Evolutionary conservation across 1,284 basidiomycete species (phyloP).

Genomic region (Ceraceosorus guamensis): DNA sequence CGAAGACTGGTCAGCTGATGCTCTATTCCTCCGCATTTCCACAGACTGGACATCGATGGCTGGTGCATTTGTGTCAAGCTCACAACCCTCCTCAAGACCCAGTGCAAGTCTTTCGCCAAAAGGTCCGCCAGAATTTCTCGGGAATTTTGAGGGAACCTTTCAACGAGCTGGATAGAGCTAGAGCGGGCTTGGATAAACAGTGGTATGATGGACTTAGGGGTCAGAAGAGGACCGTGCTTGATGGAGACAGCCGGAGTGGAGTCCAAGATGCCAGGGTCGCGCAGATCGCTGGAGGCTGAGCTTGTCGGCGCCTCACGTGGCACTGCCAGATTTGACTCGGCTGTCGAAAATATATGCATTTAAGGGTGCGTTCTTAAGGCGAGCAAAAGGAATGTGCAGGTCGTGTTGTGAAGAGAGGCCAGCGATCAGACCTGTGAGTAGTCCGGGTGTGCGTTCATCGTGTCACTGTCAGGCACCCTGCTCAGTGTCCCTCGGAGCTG

Average conservation of each 20-base stretch:
- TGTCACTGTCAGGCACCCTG: no score
- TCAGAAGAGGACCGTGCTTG: constrained; percentile 46
- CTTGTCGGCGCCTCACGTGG: no score
- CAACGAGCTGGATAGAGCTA: constrained; percentile 67
- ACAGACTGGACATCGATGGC: constrained; percentile 76
- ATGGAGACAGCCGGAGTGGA: background rate
- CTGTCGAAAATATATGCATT: no score
- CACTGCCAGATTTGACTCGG: no score
- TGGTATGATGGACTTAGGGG: constrained; percentile 58
- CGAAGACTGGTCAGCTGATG: constrained; percentile 26
- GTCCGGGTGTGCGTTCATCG: no score
- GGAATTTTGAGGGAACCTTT: constrained; percentile 79
- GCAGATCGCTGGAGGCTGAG: background rate
- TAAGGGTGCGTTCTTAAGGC: no score
- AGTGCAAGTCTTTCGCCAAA: constrained; percentile 64
- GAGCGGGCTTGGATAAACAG: constrained; percentile 53
- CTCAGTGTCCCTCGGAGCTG: no score
- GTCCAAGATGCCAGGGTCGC: background rate
- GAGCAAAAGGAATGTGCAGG: no score
- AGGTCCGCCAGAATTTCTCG: constrained; percentile 67
- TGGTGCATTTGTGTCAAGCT: constrained; percentile 63
- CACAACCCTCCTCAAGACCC: constrained; percentile 62
- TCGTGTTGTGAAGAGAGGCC: no score
- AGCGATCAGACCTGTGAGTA: no score
- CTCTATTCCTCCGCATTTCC: constrained; percentile 63